Conservation (phyloP, 345 rosid genomes). For the Pugionium dolabratum region DNA sequence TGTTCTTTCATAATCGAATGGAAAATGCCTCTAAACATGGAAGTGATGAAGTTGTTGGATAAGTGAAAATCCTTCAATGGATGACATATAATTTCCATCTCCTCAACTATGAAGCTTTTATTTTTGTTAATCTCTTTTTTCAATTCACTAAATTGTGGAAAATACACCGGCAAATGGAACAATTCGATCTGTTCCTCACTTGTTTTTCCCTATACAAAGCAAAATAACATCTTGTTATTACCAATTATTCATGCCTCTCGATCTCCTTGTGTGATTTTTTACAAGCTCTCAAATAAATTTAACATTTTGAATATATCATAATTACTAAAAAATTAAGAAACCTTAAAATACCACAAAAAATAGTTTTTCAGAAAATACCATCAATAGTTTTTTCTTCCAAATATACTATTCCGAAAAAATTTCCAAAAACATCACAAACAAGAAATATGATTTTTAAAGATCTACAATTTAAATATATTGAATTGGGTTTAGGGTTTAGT, state of each 20-base stretch:
- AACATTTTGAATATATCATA: too few relatives aligned
- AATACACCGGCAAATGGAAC: slow-evolving; percentile 3
- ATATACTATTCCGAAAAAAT: too few relatives aligned
- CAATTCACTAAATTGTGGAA: neutral
- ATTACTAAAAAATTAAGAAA: too few relatives aligned
- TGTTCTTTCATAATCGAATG: neutral
- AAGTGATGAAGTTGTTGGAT: neutral
- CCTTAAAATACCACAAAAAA: too few relatives aligned
- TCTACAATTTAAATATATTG: too few relatives aligned
- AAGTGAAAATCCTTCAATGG: neutral
- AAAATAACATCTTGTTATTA: neutral
- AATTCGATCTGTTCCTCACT: slow-evolving; percentile 11
- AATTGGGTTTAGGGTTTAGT: too few relatives aligned
- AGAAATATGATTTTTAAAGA: too few relatives aligned
- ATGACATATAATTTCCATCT: neutral
- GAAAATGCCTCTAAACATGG: slow-evolving; percentile 13
- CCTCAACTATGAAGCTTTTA: slow-evolving; percentile 9
- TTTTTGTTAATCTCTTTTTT: neutral
- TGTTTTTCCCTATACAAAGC: slow-evolving; percentile 1
- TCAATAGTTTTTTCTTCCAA: too few relatives aligned
- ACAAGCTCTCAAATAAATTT: too few relatives aligned
- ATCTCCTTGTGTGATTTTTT: too few relatives aligned
- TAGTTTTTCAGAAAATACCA: too few relatives aligned
- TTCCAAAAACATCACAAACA: too few relatives aligned
- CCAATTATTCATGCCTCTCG: neutral